Conservation (phyloP, 495 filamentous ascomycete species). For the Cairneyella variabilis region DNA sequence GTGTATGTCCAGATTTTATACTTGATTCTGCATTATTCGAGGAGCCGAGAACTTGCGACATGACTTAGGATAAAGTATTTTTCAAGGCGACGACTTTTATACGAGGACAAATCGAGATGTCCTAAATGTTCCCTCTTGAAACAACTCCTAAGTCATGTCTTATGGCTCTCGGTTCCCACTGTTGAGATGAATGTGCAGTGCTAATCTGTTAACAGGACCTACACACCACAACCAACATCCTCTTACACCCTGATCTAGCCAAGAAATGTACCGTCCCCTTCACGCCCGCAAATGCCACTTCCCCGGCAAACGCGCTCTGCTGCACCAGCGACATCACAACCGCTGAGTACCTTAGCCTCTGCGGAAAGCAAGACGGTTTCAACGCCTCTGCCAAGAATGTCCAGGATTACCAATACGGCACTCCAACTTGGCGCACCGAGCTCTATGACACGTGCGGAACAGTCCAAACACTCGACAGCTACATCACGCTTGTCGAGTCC, state of each 20-base stretch:
- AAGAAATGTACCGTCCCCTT: constrained; percentile 60
- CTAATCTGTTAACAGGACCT: no score
- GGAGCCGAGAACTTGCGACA: no score
- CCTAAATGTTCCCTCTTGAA: no score
- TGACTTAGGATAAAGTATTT: no score
- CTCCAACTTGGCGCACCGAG: constrained; percentile 52
- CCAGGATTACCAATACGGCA: constrained; percentile 47
- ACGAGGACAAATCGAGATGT: no score
- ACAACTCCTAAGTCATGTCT: no score
- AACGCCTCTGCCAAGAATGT: constrained; percentile 50
- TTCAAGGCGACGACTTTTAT: no score
- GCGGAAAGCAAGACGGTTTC: constrained; percentile 59
- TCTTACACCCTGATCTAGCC: constrained; percentile 48
- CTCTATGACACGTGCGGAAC: constrained; percentile 55
- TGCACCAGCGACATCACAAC: constrained; percentile 62
- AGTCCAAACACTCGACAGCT: constrained; percentile 47
- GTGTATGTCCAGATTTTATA: no score
- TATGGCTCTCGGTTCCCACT: no score
- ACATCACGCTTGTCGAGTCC: constrained; percentile 46
- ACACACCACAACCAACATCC: constrained; percentile 61
- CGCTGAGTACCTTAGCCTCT: constrained; percentile 55
- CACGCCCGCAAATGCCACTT: constrained; percentile 36
- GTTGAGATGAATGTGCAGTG: no score
- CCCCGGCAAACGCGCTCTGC: constrained; percentile 48
- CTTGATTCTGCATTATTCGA: no score